Evolutionary conservation across 768 basidiomycete genomes (phyloP), one percentile per base, ranked within the genome.

Genomic region (Lanmaoa pseudosensibilis): DNA sequence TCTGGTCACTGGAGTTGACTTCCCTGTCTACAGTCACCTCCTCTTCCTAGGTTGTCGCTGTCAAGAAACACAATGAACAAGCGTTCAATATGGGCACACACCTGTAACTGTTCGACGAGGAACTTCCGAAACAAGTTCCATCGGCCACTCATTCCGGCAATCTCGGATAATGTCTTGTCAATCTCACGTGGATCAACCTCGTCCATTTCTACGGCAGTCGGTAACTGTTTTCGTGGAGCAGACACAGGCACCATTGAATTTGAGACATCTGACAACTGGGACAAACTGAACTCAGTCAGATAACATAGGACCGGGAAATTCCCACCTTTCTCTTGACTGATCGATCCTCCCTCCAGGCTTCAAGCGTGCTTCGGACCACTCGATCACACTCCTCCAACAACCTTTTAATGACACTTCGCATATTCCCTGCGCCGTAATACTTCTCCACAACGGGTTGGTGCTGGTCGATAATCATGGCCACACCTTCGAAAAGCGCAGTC

Each of bases 401-500:
- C 41, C 86, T 80, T 23, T 80, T 75, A 2, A 94, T 82, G 13
- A 96, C 93, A 36, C 74, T 81, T 40, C 79, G 75, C 96, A 98
- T 98, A 70, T 89, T 88, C 1, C 93, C 90, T 10, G 71, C 63
- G 0, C 97, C 97, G 65, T 99, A 99, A 73, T 99, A 98, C 74
- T 97, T 98, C 68, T 98, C 96, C 1, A 99, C 95, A 5, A 99
- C 85, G 2, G 94, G 92, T 62, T 97, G 96, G 68, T 99, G 97
- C 66, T 99, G 97, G 65, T 96, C 94, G 21, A 99, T 87, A 60
- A 99, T 94, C 78, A 92, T 84, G 0, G 95, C 97, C 49, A 99
- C 88, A 54, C 88, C 90, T 74, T 99, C 97, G 62, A 98, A 94
- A 2, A 99, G 81, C 7, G 92, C 87, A 2, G 96, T 98, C 52